Conservation (phyloP, 495 filamentous ascomycete genomes). For the Neurospora intermedia region DNA sequence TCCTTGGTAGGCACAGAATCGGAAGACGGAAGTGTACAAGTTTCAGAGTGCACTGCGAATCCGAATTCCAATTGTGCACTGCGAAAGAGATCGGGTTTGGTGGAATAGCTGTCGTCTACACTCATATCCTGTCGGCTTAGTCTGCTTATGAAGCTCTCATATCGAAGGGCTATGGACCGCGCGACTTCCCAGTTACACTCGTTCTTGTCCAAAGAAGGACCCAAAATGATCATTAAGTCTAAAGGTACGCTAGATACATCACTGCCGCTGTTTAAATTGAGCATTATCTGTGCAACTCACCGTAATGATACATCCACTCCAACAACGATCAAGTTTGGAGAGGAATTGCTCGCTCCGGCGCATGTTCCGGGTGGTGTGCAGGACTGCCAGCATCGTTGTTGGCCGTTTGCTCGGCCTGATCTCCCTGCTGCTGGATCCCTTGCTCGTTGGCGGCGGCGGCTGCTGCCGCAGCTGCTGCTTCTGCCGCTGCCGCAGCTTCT, state of each 20-base stretch:
- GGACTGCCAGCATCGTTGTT: not conserved
- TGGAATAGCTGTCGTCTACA: not conserved
- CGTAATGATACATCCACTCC: not conserved
- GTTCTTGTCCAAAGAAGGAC: not conserved
- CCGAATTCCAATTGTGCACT: not conserved
- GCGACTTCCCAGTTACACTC: not conserved
- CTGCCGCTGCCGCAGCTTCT: conserved; percentile 30
- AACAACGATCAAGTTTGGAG: not conserved
- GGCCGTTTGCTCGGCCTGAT: not conserved
- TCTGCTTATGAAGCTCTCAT: not conserved
- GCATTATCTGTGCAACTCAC: not conserved
- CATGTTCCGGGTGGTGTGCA: not conserved
- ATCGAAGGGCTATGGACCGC: not conserved
- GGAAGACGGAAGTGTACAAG: not conserved
- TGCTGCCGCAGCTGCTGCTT: conserved; percentile 3
- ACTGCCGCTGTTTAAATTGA: no score
- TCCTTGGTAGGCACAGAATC: not conserved
- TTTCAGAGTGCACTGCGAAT: not conserved
- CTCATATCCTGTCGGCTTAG: not conserved
- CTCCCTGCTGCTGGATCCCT: not conserved
- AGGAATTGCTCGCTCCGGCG: not conserved
- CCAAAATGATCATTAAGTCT: not conserved
- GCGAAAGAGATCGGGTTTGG: not conserved
- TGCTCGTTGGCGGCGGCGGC: conserved; percentile 1
- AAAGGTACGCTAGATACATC: not conserved